phyloP scores from a whole-genome alignment of 2,329 filamentous ascomycete species.

The Penicillium digitatum region DNA sequence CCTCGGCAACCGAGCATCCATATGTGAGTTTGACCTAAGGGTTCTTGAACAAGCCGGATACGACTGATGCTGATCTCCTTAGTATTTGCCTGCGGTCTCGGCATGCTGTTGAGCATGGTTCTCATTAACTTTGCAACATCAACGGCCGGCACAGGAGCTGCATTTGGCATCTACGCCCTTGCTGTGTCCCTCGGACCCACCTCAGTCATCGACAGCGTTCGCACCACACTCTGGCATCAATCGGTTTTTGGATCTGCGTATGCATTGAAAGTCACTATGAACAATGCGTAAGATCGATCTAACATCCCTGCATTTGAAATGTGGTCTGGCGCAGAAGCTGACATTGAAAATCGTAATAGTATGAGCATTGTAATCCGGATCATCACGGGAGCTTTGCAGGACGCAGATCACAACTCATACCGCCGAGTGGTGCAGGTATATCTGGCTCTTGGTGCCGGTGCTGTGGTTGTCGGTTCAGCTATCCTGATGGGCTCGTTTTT shows the following conservation, averaged over 20 bases:
- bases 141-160: slow-evolving; percentile 52
- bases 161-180: slow-evolving; percentile 59
- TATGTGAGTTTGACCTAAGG: slow-evolving; percentile 32
- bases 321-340: neutral
- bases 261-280: slow-evolving; percentile 58
- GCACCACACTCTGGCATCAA: slow-evolving; percentile 58
- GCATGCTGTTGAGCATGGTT: slow-evolving; percentile 53
- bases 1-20: slow-evolving; percentile 50
- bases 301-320: neutral
- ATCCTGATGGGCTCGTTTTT: slow-evolving; percentile 42
- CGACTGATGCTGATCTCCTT: slow-evolving; percentile 23
- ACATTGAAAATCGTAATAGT: slow-evolving; percentile 25
- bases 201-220: slow-evolving; percentile 58
- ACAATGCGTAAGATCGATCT: slow-evolving; percentile 47
- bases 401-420: slow-evolving; percentile 55
- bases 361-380: slow-evolving; percentile 60
- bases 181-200: slow-evolving; percentile 55
- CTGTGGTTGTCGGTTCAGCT: slow-evolving; percentile 45
- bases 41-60: neutral
- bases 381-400: slow-evolving; percentile 57
- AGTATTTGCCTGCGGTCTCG: slow-evolving; percentile 45
- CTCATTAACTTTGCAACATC: slow-evolving; percentile 52
- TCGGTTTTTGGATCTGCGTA: slow-evolving; percentile 60
- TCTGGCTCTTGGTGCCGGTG: slow-evolving; percentile 50
- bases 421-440: slow-evolving; percentile 55